Conservation (phyloP, 257 asterid species). For the Echium plantagineum region DNA sequence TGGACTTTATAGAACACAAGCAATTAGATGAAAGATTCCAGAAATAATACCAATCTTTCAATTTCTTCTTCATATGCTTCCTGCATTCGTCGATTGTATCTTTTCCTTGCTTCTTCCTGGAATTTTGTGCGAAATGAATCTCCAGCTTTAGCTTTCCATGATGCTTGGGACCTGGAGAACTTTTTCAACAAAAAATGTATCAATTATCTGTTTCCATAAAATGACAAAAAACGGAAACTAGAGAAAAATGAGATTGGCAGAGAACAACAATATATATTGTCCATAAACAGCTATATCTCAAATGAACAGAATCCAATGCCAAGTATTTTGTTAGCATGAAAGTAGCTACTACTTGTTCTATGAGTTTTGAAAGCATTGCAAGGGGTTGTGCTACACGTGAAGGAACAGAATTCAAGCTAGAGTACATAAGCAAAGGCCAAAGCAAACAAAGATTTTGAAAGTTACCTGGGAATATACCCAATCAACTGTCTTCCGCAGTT, state of each 20-base stretch:
- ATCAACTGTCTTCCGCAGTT: constrained; percentile 53
- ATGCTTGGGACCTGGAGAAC: constrained; percentile 53
- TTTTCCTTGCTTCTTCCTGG: constrained; percentile 82
- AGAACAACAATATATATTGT: too few relatives aligned
- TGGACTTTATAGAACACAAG: neutral
- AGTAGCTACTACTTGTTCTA: too few relatives aligned
- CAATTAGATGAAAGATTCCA: neutral
- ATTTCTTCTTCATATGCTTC: constrained; percentile 96
- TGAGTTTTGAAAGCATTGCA: too few relatives aligned
- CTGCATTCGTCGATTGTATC: constrained; percentile 73
- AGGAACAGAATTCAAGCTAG: neutral
- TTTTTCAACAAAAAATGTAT: constrained; percentile 31
- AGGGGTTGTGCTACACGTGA: neutral
- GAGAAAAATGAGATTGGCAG: neutral
- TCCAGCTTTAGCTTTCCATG: constrained; percentile 36
- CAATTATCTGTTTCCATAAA: constrained; percentile 30
- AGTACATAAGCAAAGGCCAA: neutral
- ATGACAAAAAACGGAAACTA: neutral
- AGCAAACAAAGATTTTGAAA: neutral
- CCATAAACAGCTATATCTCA: neutral
- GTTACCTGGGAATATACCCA: constrained; percentile 68
- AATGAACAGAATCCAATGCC: too few relatives aligned
- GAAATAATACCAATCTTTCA: constrained; percentile 84
- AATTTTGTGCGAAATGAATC: constrained; percentile 48
- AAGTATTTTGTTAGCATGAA: too few relatives aligned